phyloP scores from a whole-genome alignment of 768 basidiomycete species.

The Fistulinella prunicolor region DNA sequence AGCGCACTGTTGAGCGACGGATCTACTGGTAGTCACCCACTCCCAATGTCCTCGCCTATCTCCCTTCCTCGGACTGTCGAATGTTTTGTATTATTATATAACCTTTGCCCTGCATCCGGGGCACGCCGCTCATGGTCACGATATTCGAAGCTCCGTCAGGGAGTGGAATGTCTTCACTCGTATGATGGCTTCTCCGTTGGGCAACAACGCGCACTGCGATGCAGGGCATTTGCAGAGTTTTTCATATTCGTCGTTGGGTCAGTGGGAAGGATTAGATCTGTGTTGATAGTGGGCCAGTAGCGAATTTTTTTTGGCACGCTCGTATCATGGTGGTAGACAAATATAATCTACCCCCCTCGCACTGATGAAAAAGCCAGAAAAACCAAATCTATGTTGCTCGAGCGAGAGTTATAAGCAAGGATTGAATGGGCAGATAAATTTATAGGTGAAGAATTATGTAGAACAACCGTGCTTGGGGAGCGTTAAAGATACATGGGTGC shows the following conservation, averaged over 20 bases:
- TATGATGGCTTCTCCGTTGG: conserved; percentile 16
- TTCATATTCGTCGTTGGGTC: conserved; percentile 10
- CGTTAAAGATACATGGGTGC: conserved; percentile 25
- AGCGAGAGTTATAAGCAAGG: not conserved
- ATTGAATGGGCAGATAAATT: conserved; percentile 6
- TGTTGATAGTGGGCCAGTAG: conserved; percentile 18
- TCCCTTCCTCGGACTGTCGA: conserved; percentile 18
- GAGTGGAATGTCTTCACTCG: conserved; percentile 18
- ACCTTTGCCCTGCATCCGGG: conserved; percentile 6
- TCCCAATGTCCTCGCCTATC: not conserved
- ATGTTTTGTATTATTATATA: conserved; percentile 35
- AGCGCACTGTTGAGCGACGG: conserved; percentile 66
- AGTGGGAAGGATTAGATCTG: conserved; percentile 14
- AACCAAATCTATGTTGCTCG: not conserved
- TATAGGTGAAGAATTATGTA: not conserved
- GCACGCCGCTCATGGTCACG: conserved; percentile 33
- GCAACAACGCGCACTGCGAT: conserved; percentile 17
- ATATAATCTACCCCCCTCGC: no score
- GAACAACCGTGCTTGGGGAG: not conserved
- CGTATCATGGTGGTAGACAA: not conserved
- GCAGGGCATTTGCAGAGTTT: conserved; percentile 14
- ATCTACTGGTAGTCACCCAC: conserved; percentile 66
- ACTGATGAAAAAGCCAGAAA: no score
- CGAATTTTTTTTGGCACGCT: conserved; percentile 8
- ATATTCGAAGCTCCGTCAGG: conserved; percentile 56